A percentile compares a stretch with the other conserved stretches of the same genome.
Evolutionary conservation across 1,139 yeast species (phyloP).

Genomic region (Pneumocystis sp.): DNA sequence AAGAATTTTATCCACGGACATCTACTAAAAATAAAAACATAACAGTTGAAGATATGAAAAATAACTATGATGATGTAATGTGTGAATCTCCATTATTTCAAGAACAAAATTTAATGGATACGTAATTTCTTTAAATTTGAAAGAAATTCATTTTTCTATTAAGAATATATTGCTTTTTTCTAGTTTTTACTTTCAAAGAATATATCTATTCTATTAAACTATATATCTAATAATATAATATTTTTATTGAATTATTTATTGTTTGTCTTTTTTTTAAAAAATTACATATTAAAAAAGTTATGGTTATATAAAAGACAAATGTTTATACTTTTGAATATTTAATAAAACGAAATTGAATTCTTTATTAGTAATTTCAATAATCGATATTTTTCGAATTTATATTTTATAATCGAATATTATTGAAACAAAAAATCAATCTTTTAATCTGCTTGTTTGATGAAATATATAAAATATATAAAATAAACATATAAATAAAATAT

Average conservation of each 20-base stretch:
- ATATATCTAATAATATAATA: background rate
- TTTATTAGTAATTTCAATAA: too few relatives aligned
- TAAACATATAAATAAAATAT: too few relatives aligned
- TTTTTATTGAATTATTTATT: background rate
- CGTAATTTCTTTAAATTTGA: background rate
- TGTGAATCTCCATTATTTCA: background rate
- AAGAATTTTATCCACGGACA: constrained; percentile 51
- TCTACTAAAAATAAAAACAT: background rate
- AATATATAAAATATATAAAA: too few relatives aligned
- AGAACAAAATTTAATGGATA: background rate
- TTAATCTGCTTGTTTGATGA: too few relatives aligned
- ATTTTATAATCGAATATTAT: too few relatives aligned
- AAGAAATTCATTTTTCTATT: background rate
- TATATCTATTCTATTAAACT: background rate
- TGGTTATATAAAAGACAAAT: background rate
- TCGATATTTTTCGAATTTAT: too few relatives aligned
- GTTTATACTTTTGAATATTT: too few relatives aligned
- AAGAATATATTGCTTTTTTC: background rate
- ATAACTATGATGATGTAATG: background rate
- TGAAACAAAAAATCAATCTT: background rate
- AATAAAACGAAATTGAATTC: too few relatives aligned
- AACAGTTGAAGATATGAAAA: background rate
- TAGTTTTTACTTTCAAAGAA: background rate
- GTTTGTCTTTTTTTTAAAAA: too few relatives aligned
- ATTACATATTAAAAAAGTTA: background rate